phyloP scores from a whole-genome alignment of 768 basidiomycete species.

The Rhizopogon vesiculosus region DNA sequence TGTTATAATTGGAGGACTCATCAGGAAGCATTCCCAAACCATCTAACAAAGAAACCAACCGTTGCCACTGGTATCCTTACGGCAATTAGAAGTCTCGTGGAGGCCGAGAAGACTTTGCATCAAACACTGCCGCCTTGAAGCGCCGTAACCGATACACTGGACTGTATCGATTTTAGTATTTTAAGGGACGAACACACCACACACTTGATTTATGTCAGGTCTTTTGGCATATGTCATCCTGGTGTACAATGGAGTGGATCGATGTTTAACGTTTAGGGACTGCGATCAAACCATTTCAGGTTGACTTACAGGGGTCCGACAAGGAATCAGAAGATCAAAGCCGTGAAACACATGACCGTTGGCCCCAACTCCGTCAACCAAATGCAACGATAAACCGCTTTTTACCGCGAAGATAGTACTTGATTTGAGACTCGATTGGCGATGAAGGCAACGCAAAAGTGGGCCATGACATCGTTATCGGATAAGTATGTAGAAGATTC shows the following conservation, averaged over 20 bases:
- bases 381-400: slow-evolving; percentile 63
- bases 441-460: slow-evolving; percentile 68
- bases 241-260: too few relatives aligned
- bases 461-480: slow-evolving; percentile 78
- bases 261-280: background rate
- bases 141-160: slow-evolving; percentile 48
- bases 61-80: slow-evolving; percentile 77
- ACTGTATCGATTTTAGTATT: slow-evolving; percentile 35
- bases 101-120: slow-evolving; percentile 55
- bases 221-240: too few relatives aligned
- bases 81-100: slow-evolving; percentile 74
- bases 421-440: slow-evolving; percentile 60
- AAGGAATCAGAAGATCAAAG: slow-evolving; percentile 66
- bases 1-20: background rate
- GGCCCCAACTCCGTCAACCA: slow-evolving; percentile 74
- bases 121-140: slow-evolving; percentile 57
- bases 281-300: background rate
- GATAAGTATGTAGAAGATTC: slow-evolving; percentile 1
- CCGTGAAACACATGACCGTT: slow-evolving; percentile 74
- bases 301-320: slow-evolving; percentile 50
- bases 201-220: too few relatives aligned
- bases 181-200: too few relatives aligned
- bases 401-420: slow-evolving; percentile 52
- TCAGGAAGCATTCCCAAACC: slow-evolving; percentile 71
- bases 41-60: slow-evolving; percentile 79